A percentile compares a stretch with the other conserved stretches of the same genome.
These are phyloP conservation scores for Crithidia bombi DNA, from an alignment of 208 protist genomes.

Conservation along the genomic window DNA sequence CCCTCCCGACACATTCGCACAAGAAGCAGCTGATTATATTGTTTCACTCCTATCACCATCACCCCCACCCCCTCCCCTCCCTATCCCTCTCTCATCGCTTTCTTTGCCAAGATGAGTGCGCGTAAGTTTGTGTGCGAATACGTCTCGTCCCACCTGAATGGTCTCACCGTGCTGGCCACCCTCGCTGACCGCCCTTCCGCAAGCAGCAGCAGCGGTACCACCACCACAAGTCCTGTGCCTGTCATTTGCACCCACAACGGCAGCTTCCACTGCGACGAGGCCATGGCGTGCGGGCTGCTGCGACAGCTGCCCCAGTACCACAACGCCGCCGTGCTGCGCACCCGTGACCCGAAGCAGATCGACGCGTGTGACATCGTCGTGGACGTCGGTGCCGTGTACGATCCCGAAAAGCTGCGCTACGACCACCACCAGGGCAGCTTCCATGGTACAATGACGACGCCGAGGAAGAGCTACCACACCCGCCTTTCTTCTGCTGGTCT, in stretches of 20 bases:
- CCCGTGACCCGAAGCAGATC: slow-evolving; percentile 81
- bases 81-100: background rate
- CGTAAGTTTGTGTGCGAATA: slow-evolving; percentile 66
- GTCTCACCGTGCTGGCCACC: slow-evolving; percentile 46
- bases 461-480: slow-evolving; percentile 71
- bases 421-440: slow-evolving; percentile 97
- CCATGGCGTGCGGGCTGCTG: slow-evolving; percentile 92
- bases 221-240: slow-evolving; percentile 12
- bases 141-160: slow-evolving; percentile 61
- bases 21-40: background rate
- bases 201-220: slow-evolving; percentile 10
- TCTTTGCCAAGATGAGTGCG: slow-evolving; percentile 32
- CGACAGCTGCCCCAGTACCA: slow-evolving; percentile 67
- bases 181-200: slow-evolving; percentile 31
- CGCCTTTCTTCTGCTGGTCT: slow-evolving; percentile 93
- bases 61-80: background rate
- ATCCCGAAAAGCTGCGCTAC: slow-evolving; percentile 78
- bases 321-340: slow-evolving; percentile 75
- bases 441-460: slow-evolving; percentile 85
- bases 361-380: slow-evolving; percentile 87
- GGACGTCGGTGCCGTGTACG: slow-evolving; percentile 96
- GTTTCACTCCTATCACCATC: too few relatives aligned
- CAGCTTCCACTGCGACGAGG: slow-evolving; percentile 96
- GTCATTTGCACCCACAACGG: slow-evolving; percentile 94
- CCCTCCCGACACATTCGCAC: too few relatives aligned